A percentile compares a stretch with the other conserved stretches of the same genome.
phyloP scores from a whole-genome alignment of 1,139 yeast species.

The Lodderomyces margitis region DNA sequence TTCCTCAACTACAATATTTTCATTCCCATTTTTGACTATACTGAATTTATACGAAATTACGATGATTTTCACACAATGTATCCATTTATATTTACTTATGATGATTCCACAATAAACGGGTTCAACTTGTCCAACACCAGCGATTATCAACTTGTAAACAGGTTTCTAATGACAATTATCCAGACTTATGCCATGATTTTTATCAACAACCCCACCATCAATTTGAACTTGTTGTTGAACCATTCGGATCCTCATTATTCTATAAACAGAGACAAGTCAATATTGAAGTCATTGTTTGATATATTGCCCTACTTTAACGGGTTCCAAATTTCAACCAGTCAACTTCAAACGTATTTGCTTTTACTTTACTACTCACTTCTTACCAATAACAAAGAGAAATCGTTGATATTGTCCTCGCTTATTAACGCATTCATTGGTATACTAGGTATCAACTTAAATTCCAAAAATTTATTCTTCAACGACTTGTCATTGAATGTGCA shows the following conservation, averaged over 20 bases:
- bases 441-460: slow-evolving; percentile 46
- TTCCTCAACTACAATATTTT: slow-evolving; percentile 57
- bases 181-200: slow-evolving; percentile 48
- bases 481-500: slow-evolving; percentile 39
- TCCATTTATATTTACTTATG: slow-evolving; percentile 50
- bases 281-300: slow-evolving; percentile 42
- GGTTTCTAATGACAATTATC: slow-evolving; percentile 45
- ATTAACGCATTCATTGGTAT: slow-evolving; percentile 48
- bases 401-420: slow-evolving; percentile 41
- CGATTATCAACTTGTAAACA: slow-evolving; percentile 51
- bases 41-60: slow-evolving; percentile 54
- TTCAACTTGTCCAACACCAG: slow-evolving; percentile 47
- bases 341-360: slow-evolving; percentile 42
- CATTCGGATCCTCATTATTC: slow-evolving; percentile 39
- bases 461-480: slow-evolving; percentile 46
- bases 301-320: slow-evolving; percentile 47
- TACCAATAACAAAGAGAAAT: slow-evolving; percentile 48
- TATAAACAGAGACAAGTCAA: slow-evolving; percentile 18
- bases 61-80: slow-evolving; percentile 58
- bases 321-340: slow-evolving; percentile 41
- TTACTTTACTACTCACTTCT: slow-evolving; percentile 44
- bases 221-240: slow-evolving; percentile 39
- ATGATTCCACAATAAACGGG: slow-evolving; percentile 50
- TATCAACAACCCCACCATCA: slow-evolving; percentile 48
- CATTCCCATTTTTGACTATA: slow-evolving; percentile 62